phyloP scores from a whole-genome alignment of 1,284 basidiomycete species.

The Baeospora myosura region DNA sequence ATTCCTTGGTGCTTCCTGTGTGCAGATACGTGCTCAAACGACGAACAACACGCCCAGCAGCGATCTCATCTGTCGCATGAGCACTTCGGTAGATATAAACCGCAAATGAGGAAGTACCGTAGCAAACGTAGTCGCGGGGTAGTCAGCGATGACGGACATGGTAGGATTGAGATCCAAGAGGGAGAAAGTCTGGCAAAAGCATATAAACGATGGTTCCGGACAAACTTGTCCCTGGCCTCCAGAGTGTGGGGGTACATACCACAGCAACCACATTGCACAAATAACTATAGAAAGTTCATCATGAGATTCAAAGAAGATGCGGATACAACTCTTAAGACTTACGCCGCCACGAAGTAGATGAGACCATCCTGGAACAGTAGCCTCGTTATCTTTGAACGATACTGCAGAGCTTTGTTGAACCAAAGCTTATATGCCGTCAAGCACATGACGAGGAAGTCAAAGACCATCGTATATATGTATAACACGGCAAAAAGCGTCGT shows the following conservation, averaged over 20 bases:
- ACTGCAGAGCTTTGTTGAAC: not conserved
- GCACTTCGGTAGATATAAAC: not conserved
- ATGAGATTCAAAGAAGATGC: not conserved
- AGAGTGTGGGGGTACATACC: not conserved
- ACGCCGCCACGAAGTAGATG: conserved; percentile 6
- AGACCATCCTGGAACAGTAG: conserved; percentile 6
- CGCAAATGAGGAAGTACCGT: not conserved
- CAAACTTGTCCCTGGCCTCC: not conserved
- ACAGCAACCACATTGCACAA: conserved; percentile 6
- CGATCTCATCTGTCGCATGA: not conserved
- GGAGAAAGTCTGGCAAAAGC: conserved; percentile 1
- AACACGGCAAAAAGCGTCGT: conserved; percentile 2
- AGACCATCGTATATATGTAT: conserved; percentile 6
- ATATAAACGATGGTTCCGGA: not conserved
- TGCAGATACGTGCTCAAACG: not conserved
- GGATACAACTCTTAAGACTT: not conserved
- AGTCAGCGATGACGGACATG: conserved; percentile 6
- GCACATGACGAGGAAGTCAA: conserved; percentile 2
- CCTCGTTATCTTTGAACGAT: not conserved
- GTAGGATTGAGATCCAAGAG: conserved; percentile 4
- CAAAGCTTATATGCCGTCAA: conserved; percentile 7
- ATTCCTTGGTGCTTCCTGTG: too few species aligned
- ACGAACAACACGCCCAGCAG: not conserved
- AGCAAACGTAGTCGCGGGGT: conserved; percentile 6
- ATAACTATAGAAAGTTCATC: conserved; percentile 1